These are phyloP conservation scores for Striga hermonthica DNA, from an alignment of 305 asterid species.

Conservation along the genomic window DNA sequence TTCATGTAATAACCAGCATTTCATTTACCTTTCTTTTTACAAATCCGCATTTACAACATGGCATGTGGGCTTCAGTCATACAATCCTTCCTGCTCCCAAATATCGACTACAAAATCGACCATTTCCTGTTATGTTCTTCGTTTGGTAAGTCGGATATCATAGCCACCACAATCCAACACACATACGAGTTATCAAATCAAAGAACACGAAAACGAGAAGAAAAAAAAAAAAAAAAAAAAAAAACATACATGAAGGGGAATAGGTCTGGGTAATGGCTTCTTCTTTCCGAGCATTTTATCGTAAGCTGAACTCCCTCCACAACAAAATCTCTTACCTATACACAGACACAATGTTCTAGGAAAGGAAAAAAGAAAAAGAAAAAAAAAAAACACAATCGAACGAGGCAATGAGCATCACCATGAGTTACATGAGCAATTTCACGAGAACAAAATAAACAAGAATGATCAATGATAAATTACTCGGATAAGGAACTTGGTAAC, in stretches of 20 bases:
- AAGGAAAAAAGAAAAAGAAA: not conserved
- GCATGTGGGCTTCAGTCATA: slow-evolving; percentile 39
- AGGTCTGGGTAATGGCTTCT: slow-evolving; percentile 54
- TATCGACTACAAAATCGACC: slow-evolving; percentile 73
- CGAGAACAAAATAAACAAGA: too few species aligned
- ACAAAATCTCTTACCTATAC: slow-evolving; percentile 40
- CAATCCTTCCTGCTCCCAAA: slow-evolving; percentile 80
- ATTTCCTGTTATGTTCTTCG: slow-evolving; percentile 50
- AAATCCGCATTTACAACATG: too few species aligned
- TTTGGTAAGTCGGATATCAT: slow-evolving; percentile 24
- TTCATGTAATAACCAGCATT: too few species aligned
- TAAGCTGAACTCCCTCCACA: slow-evolving; percentile 61
- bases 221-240: slow-evolving; percentile 6
- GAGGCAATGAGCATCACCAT: too few species aligned
- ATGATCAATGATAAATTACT: not conserved
- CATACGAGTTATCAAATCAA: slow-evolving; percentile 1
- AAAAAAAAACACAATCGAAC: not conserved
- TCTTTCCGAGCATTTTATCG: slow-evolving; percentile 53
- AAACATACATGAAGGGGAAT: slow-evolving; percentile 57
- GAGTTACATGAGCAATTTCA: too few species aligned
- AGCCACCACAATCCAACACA: not conserved
- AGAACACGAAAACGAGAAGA: not conserved
- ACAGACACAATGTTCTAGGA: slow-evolving; percentile 30
- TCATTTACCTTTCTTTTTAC: too few species aligned
- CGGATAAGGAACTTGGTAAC: not conserved